phyloP scores from a whole-genome alignment of 2,329 filamentous ascomycete species.

The Monosporascus sp. region DNA sequence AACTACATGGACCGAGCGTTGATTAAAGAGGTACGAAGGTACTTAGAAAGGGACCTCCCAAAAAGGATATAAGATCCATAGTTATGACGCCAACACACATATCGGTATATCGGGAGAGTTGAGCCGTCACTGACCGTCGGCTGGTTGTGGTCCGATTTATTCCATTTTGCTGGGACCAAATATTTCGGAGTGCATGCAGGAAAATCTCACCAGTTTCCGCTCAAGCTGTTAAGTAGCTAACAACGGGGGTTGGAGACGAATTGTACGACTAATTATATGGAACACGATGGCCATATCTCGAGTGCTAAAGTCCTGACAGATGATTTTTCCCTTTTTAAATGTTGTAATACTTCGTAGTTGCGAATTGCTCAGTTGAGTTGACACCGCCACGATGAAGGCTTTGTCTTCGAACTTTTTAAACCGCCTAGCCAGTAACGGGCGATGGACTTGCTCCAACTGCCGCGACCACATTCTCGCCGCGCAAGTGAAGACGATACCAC shows the following conservation, averaged over 20 bases:
- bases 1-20: neutral
- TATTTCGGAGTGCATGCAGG: neutral
- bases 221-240: neutral
- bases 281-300: neutral
- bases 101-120: neutral
- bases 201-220: neutral
- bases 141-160: neutral
- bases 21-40: neutral
- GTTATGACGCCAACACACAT: neutral
- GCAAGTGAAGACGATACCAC: constrained; percentile 13
- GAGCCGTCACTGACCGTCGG: neutral
- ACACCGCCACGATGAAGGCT: constrained; percentile 34
- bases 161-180: too few species aligned
- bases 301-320: neutral
- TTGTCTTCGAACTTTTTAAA: constrained; percentile 30
- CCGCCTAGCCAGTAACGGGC: constrained; percentile 33
- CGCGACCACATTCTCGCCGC: constrained; percentile 9
- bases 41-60: neutral
- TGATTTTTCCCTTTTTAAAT: neutral
- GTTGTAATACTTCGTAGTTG: neutral
- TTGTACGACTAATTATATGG: too few species aligned
- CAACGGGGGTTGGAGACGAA: too few species aligned
- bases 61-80: neutral
- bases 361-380: neutral
- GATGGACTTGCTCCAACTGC: constrained; percentile 44